Percentiles rank a stretch among this genome's conserved stretches.
These are phyloP conservation scores for Solanum lycopersicoides DNA, from an alignment of 257 asterid species.

Conservation along the genomic window DNA sequence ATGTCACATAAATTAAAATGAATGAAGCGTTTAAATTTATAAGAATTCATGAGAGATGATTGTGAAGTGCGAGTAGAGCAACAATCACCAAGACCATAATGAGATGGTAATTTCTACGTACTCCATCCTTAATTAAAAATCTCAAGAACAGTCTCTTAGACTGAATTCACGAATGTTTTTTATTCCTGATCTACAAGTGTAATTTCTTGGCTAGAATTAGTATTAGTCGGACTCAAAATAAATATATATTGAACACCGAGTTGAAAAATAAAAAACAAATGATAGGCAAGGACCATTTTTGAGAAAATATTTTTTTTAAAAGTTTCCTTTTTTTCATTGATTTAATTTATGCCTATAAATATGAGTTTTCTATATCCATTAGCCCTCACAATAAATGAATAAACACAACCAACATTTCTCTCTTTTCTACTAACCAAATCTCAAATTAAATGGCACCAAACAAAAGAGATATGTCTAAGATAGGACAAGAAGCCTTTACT, in stretches of 20 bases:
- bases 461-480: background rate
- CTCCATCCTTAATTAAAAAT: background rate
- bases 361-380: background rate
- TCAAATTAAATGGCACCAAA: background rate
- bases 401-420: background rate
- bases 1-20: background rate
- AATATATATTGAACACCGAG: background rate
- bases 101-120: background rate
- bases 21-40: background rate
- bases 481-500: background rate
- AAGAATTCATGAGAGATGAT: background rate
- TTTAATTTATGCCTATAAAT: background rate
- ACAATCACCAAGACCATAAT: background rate
- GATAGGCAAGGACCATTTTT: background rate
- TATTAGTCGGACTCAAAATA: background rate
- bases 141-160: fast-evolving
- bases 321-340: background rate
- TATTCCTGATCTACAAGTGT: background rate
- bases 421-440: background rate
- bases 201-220: fast-evolving
- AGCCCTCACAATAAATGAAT: background rate
- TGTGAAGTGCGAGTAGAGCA: background rate
- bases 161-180: too few species aligned
- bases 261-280: background rate
- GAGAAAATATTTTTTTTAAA: background rate